Evolutionary conservation across 2,329 filamentous ascomycete species (phyloP), one percentile per base, ranked within the genome.

Genomic region (Nigrograna mackinnonii): DNA sequence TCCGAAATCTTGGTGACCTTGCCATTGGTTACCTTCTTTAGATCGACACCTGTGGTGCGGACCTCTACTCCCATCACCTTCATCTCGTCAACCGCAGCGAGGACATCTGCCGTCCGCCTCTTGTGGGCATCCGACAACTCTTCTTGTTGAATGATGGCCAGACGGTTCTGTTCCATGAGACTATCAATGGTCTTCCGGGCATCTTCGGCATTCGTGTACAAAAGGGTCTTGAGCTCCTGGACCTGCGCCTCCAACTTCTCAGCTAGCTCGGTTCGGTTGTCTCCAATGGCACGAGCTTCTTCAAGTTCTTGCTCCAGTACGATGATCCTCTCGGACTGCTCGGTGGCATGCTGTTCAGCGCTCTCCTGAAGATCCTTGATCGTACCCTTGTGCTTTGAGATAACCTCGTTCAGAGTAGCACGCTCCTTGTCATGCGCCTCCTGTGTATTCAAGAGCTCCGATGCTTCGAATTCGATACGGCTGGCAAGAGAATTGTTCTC

Each of bases 301-400:
- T 66, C 56, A 17, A 69, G 59, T 40, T 68, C 57, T 21, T 40
- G 34, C 16, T 49, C 48, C 49, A 59, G 63, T 28, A 64, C 58
- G 13, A 46, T 43, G 19, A 69, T 39, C 6, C 46, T 39, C 12
- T 52, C 46, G 7, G 58, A 55, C 39, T 66, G 55, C 34, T 67
- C 58, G 5, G 40, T 38, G 1, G 40, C 36, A 12, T 53, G 57
- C 20, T 60, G 39, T n/a, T 47, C 56, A 5, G 55, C 54, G 3
- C 52, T 54, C 6, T 52, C 44, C 33, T 59, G 61, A 4, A 73
- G 57, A 11, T 52, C 52, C 4, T 54, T 52, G 38, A 76, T 72
- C 20, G 69, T 67, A 22, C 64, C 59, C 18, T 70, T 62, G 16
- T 70, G 65, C 11, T 64, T 62, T 3, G 52, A 52, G 36, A 74